These are phyloP conservation scores for Massariosphaeria phaeospora DNA, from an alignment of 495 filamentous ascomycete species.

Conservation along the genomic window DNA sequence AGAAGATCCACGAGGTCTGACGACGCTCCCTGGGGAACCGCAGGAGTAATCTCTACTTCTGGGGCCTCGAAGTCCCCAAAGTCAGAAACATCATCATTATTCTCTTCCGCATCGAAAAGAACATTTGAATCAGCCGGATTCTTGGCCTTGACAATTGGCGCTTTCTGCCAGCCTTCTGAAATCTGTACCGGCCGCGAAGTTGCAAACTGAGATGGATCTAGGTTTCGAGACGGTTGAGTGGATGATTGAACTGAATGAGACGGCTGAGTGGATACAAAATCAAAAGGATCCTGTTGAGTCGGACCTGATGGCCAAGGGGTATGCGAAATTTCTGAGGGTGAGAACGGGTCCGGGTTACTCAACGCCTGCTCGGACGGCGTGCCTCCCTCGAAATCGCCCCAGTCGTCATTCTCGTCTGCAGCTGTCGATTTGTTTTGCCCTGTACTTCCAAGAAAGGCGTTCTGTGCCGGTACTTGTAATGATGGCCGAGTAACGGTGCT, in stretches of 20 bases:
- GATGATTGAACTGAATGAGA: too few species aligned
- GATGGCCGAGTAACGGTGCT: not conserved
- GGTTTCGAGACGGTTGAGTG: not conserved
- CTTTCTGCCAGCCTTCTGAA: slow-evolving; percentile 3
- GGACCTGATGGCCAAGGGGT: not conserved
- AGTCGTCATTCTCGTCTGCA: slow-evolving; percentile 44
- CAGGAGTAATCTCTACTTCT: not conserved
- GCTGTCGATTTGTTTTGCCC: not conserved
- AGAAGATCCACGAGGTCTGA: slow-evolving; percentile 11
- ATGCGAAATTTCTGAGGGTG: not conserved
- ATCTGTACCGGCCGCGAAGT: not conserved
- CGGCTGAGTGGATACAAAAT: not conserved
- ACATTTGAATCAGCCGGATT: slow-evolving; percentile 34
- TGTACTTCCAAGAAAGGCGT: too few species aligned
- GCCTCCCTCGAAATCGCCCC: slow-evolving; percentile 55
- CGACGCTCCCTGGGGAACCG: not conserved
- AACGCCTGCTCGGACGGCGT: slow-evolving; percentile 29
- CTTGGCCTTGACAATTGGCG: slow-evolving; percentile 7
- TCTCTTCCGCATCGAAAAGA: slow-evolving; percentile 41
- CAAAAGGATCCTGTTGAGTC: not conserved
- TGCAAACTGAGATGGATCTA: not conserved
- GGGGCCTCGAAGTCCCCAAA: slow-evolving; percentile 37
- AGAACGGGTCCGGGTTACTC: not conserved
- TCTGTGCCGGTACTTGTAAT: too few species aligned
- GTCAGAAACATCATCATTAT: slow-evolving; percentile 28